Base-by-base conservation (phyloP, 176 grass and related monocot genomes). In the Musa itinerans region DNA sequence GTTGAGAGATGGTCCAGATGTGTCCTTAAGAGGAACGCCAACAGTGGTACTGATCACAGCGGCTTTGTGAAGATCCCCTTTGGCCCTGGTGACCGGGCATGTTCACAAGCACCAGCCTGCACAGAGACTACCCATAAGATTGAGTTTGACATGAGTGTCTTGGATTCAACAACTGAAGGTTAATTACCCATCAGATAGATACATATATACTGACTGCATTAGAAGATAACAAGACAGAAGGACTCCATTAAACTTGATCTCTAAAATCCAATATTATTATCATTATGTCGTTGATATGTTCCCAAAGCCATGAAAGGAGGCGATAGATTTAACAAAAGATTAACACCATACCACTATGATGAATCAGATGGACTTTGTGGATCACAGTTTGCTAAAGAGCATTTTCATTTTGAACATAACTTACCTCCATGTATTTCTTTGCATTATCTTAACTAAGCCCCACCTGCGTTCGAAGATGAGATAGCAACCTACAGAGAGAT, bases 101-200 rank as follows among this genome's bases (percentile, higher is more conserved):
- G 83, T 23, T 90, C 87, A 9, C 87, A 90, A 24, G 81, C 83
- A 9, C 89, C 92, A 12, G 89, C 89, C 89, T 92, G 81, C 9
- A 55, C 8, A 54, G 10, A 56, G 22, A 43, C 2, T 11, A 64
- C 3, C 2, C 8, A 59, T 20, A 16, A 59, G 57, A 59, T 59
- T 16, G 57, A 59, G 29, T 34, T 34, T 5, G 29, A 34, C 29
- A 34, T 34, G 29, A 5, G 29, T 43, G 34, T 43, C 34, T 43
- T 43, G 34, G 34, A 43, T 43, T 43, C 34, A 43, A 43, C 34
- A 43, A 43, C 34, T 43, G 34, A 43, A 6, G 34, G 4, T 6
- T 43, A 43, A 43, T 43, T 43, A 24, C 26, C 49, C 29, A 70
- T 43, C 34, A n/a, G 49, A 29, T 17, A 50, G 34, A 43, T 43